phyloP scores from a whole-genome alignment of 805 yeast species.

The Pichia nanzhaoensis region DNA sequence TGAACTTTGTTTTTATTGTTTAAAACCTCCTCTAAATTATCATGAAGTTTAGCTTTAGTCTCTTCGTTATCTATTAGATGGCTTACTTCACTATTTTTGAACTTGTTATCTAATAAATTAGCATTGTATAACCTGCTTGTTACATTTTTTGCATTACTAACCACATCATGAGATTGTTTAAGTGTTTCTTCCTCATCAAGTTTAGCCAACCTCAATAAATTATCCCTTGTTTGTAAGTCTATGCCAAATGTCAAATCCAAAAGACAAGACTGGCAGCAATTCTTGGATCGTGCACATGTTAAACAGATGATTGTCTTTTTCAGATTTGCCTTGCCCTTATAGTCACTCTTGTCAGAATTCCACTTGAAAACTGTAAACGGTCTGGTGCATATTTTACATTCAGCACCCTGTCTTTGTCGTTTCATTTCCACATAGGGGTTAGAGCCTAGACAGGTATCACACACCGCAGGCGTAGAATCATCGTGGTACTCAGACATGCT shows the following conservation, averaged over 20 bases:
- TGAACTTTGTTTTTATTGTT: slow-evolving; percentile 12
- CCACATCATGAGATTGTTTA: slow-evolving; percentile 27
- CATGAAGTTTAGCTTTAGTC: neutral
- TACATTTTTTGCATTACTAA: slow-evolving; percentile 37
- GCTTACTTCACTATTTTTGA: slow-evolving; percentile 17
- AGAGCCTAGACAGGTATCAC: slow-evolving; percentile 67
- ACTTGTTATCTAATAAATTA: slow-evolving; percentile 34
- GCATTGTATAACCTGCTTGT: slow-evolving; percentile 52
- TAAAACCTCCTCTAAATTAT: slow-evolving; percentile 11
- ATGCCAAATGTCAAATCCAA: slow-evolving; percentile 75
- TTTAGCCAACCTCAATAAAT: slow-evolving; percentile 69
- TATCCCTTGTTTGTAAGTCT: slow-evolving; percentile 73
- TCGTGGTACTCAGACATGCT: slow-evolving; percentile 11
- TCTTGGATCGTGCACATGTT: slow-evolving; percentile 71
- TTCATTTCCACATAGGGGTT: slow-evolving; percentile 64
- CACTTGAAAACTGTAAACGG: slow-evolving; percentile 80
- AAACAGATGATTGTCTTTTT: slow-evolving; percentile 66
- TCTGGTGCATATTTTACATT: slow-evolving; percentile 78
- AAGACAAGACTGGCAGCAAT: slow-evolving; percentile 87
- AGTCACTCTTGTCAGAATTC: slow-evolving; percentile 26
- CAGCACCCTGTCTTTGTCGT: slow-evolving; percentile 64
- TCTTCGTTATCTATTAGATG: slow-evolving; percentile 7
- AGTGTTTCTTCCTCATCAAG: slow-evolving; percentile 20
- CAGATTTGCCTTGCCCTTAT: slow-evolving; percentile 28
- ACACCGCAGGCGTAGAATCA: slow-evolving; percentile 49